Evolutionary conservation across 805 yeast species (phyloP).

Genomic region (Cyberlindnera japonica): DNA sequence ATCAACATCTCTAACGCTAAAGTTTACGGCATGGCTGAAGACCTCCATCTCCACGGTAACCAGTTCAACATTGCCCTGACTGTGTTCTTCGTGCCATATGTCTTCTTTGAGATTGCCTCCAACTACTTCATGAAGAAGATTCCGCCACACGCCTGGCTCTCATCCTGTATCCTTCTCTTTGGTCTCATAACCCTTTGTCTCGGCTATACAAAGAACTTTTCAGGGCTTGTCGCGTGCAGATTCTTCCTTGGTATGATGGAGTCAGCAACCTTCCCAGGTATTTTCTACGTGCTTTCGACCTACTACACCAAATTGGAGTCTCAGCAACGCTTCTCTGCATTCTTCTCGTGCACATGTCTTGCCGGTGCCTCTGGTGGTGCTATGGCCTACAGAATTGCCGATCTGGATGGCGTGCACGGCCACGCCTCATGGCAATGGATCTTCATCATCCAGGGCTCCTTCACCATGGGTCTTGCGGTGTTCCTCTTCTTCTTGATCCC

Average conservation of each 20-base stretch:
- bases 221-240: slow-evolving; percentile 46
- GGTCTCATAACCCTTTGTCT: slow-evolving; percentile 43
- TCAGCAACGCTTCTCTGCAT: slow-evolving; percentile 43
- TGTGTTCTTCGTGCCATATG: slow-evolving; percentile 45
- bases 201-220: slow-evolving; percentile 40
- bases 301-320: slow-evolving; percentile 47
- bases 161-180: slow-evolving; percentile 31
- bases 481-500: slow-evolving; percentile 38
- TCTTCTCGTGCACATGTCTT: slow-evolving; percentile 50
- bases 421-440: slow-evolving; percentile 48
- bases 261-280: slow-evolving; percentile 49
- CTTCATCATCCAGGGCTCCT: slow-evolving; percentile 47
- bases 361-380: slow-evolving; percentile 58
- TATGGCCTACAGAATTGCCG: slow-evolving; percentile 42
- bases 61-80: slow-evolving; percentile 45
- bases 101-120: slow-evolving; percentile 36
- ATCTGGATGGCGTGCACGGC: slow-evolving; percentile 42
- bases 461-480: slow-evolving; percentile 39
- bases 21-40: slow-evolving; percentile 60
- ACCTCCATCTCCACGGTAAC: slow-evolving; percentile 43
- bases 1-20: slow-evolving; percentile 82
- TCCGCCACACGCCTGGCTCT: slow-evolving; percentile 38
- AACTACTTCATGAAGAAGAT: slow-evolving; percentile 37
- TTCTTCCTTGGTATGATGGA: slow-evolving; percentile 52
- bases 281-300: slow-evolving; percentile 44